Base-by-base conservation (phyloP, 108 stramenopile genomes). In the Nannochloropsis gaditana region DNA sequence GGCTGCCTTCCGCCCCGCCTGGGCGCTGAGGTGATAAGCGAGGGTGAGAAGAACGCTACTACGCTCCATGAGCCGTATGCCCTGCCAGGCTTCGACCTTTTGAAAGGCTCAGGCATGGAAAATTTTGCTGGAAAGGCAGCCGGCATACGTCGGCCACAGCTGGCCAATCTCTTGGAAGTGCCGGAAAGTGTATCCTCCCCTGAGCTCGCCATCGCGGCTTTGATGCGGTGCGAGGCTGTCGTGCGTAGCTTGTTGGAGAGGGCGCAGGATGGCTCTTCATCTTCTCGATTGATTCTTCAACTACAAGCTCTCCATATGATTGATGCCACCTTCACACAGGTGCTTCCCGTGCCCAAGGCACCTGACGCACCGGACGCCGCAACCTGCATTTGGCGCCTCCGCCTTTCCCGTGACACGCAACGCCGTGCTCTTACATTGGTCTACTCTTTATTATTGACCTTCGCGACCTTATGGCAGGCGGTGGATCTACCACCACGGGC, bases 341-440 rank as follows among this genome's bases (percentile, higher is more conserved):
- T 86, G 42, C n/a, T 86, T 19, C 86, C 86, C 21, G n/a, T 86
- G 83, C 86, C 86, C 5, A 42, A 82, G 42, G 45, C 79, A n/a
- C 42, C 41, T 3, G 50, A 86, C 50, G 82, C 86, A 9, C 45
- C 21, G 42, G 41, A 82, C 44, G 86, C 44, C 21, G 41, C 19
- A 17, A 82, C 31, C 15, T 86, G 86, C 47, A 82, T 86, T 21
- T 86, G 86, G 86, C 86, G 82, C 21, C 21, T 41, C 2, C 82
- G 50, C 9, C 84, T 80, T n/a, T 82, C 82, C 45, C 45, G 83
- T 11, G 86, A 86, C 43, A 86, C 86, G 17, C 86, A 86, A 45
- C 45, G 45, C 11, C 82, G 82, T 44, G 41, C 42, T 5, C 50
- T 86, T 5, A 21, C 45, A 10, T 45, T 86, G 9, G 43, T 86